Conservation (phyloP, 306 rosid genomes). For the Lotus japonicus region DNA sequence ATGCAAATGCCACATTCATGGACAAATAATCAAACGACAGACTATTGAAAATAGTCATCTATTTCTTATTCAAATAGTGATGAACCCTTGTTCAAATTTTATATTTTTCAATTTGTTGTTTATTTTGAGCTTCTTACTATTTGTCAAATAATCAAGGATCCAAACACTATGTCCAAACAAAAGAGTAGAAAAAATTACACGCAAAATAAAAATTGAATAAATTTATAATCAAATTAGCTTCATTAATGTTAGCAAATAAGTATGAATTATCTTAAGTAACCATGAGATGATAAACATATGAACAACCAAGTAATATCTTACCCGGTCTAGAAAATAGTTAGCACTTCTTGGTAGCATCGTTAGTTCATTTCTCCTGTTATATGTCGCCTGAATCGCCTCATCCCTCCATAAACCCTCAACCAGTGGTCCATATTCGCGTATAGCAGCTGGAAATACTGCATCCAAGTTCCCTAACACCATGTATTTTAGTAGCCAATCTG, state of each 20-base stretch:
- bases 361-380: constrained; percentile 64
- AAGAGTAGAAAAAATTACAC: background rate
- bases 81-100: background rate
- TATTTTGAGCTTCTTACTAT: background rate
- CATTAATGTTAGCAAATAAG: background rate
- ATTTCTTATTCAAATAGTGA: too few relatives aligned
- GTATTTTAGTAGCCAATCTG: constrained; percentile 69
- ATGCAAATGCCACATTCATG: constrained; percentile 12
- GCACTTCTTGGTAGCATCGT: constrained; percentile 70
- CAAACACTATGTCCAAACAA: too few relatives aligned
- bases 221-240: background rate
- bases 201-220: background rate
- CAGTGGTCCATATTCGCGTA: constrained; percentile 34
- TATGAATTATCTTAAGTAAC: background rate
- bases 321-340: constrained; percentile 64
- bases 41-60: background rate
- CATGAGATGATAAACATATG: background rate
- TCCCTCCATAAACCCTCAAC: constrained; percentile 78
- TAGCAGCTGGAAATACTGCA: constrained; percentile 54
- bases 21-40: background rate
- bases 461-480: constrained; percentile 58
- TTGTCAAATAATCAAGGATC: background rate
- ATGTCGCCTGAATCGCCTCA: constrained; percentile 74
- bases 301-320: constrained; percentile 29
- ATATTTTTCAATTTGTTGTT: background rate